Percentiles rank a stretch among this genome's conserved stretches.
Evolutionary conservation across 805 yeast species (phyloP).

Genomic region (Danielia oregonensis): DNA sequence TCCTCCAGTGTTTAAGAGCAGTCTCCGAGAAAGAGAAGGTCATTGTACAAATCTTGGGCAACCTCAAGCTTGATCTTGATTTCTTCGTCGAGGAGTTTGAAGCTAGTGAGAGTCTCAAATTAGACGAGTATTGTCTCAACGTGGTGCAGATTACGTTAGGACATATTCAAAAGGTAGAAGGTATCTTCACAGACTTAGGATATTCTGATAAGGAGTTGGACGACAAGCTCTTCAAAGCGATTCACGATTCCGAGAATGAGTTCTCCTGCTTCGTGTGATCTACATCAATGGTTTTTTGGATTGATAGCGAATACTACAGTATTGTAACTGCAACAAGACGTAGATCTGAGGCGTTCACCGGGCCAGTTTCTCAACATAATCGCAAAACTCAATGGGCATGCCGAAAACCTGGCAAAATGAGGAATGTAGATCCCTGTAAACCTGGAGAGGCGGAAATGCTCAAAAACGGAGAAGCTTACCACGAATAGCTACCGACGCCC

Average conservation of each 20-base stretch:
- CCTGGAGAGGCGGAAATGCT: too few relatives aligned
- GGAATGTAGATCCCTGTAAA: too few relatives aligned
- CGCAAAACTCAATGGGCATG: too few relatives aligned
- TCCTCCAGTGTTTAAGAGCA: constrained; percentile 28
- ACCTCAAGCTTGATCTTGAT: constrained; percentile 34
- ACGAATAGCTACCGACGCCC: too few relatives aligned
- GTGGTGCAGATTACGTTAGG: constrained; percentile 29
- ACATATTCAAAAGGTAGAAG: constrained; percentile 23
- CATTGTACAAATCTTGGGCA: constrained; percentile 18
- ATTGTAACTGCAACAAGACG: too few relatives aligned
- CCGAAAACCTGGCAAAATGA: too few relatives aligned
- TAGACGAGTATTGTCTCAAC: constrained; percentile 33
- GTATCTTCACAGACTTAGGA: constrained; percentile 18
- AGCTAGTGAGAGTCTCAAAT: constrained; percentile 26
- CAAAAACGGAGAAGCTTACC: too few relatives aligned
- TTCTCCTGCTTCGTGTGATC: constrained; percentile 29
- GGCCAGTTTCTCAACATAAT: too few relatives aligned
- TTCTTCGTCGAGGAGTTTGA: constrained; percentile 40
- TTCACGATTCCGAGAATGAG: constrained; percentile 27
- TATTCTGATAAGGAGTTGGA: constrained; percentile 28
- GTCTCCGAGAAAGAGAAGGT: constrained; percentile 16
- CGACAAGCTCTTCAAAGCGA: constrained; percentile 21
- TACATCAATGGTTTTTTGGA: too few relatives aligned
- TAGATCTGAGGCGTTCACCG: too few relatives aligned
- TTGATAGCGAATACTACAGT: too few relatives aligned